These are phyloP conservation scores for Yarrowia galli DNA, from an alignment of 1,139 yeast species.

Conservation along the genomic window DNA sequence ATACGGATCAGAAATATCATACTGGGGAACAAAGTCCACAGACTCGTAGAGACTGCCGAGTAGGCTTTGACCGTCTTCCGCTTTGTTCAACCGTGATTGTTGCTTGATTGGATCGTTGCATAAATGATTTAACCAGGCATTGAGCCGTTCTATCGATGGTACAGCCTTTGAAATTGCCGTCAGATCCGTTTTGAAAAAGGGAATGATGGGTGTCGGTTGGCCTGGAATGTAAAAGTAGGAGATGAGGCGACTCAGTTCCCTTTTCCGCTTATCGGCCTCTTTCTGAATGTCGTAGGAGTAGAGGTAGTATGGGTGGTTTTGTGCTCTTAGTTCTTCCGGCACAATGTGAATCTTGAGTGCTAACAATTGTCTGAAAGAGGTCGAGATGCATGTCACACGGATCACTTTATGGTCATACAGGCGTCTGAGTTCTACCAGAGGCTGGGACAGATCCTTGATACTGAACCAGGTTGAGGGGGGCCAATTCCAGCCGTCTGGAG, in stretches of 20 bases:
- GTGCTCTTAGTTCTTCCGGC: slow-evolving; percentile 6
- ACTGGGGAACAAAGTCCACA: slow-evolving; percentile 3
- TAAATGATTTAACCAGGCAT: neutral
- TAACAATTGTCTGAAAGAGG: neutral
- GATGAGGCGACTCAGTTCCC: neutral
- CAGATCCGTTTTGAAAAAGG: neutral
- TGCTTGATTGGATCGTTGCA: neutral
- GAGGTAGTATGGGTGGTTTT: neutral
- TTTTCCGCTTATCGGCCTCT: slow-evolving; percentile 1
- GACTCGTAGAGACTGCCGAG: slow-evolving; percentile 9
- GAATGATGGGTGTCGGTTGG: neutral
- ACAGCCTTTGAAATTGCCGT: neutral
- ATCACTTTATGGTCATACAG: neutral
- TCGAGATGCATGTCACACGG: slow-evolving; percentile 11
- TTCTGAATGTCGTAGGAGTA: neutral
- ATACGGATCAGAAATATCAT: neutral
- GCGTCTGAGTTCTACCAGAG: neutral
- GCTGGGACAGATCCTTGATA: neutral
- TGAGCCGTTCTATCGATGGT: neutral
- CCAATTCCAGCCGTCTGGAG: slow-evolving; percentile 36
- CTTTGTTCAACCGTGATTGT: neutral
- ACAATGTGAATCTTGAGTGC: slow-evolving; percentile 12
- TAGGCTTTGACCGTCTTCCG: neutral
- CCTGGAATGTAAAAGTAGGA: slow-evolving; percentile 1
- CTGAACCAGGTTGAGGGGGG: slow-evolving; percentile 29